These are phyloP conservation scores for Saccharomycopsis sp. DNA, from an alignment of 805 yeast genomes.

Conservation along the genomic window DNA sequence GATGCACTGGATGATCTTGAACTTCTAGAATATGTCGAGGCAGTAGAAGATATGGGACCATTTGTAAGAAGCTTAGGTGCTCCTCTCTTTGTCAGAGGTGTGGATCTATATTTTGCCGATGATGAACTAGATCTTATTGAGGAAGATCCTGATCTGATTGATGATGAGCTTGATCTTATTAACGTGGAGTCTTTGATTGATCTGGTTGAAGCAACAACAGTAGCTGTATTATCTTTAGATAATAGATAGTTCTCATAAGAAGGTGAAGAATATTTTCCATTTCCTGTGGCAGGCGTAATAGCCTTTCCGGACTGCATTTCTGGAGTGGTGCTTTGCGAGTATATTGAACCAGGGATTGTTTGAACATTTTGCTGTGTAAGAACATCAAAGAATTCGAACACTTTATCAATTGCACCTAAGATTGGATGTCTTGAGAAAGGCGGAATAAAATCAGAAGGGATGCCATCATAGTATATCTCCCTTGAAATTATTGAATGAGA, in stretches of 20 bases:
- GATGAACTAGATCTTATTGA: background rate
- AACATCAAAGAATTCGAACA: background rate
- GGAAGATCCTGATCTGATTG: background rate
- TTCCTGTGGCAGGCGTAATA: too few species aligned
- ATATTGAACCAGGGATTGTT: too few species aligned
- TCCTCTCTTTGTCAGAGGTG: background rate
- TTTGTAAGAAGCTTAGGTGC: background rate
- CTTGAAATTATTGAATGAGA: background rate
- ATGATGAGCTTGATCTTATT: too few species aligned
- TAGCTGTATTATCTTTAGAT: too few species aligned
- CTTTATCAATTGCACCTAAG: background rate
- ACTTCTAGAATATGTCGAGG: background rate
- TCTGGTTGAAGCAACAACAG: too few species aligned
- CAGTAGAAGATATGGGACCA: background rate
- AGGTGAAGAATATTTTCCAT: too few species aligned
- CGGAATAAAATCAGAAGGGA: constrained; percentile 33
- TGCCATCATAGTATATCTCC: constrained; percentile 14
- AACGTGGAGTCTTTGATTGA: too few species aligned
- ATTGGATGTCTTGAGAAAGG: background rate
- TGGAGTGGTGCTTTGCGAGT: too few species aligned
- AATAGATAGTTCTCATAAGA: too few species aligned
- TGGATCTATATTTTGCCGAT: background rate
- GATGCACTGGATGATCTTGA: background rate
- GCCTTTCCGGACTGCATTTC: too few species aligned
- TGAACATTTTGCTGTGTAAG: too few species aligned